Evolutionary conservation across 1,284 basidiomycete genomes (phyloP), one percentile per base, ranked within the genome.

Genomic region (Rhodotorula glutinis): DNA sequence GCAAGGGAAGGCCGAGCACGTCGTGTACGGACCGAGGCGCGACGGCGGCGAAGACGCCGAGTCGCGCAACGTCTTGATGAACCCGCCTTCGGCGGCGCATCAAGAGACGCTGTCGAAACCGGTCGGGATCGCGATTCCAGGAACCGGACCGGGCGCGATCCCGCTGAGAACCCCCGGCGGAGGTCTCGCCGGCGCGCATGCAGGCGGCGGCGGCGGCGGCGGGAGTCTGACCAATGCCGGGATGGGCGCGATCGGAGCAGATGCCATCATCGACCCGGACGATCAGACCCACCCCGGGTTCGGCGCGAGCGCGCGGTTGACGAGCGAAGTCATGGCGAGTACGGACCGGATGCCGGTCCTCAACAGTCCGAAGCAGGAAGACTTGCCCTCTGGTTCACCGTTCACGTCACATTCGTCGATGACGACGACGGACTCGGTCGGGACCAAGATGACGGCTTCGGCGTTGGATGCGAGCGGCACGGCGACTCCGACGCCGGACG

Each of bases 1-100:
- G 56, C 72, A 73, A 54, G 72, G 72, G 40, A 72, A 67, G 47
- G 72, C 70, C 2, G 72, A 73, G 49, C 72, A 73, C 21, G 72
- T 73, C 57, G 72, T 73, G 16, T 73, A 73, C 43, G 72, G 72
- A 21, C 72, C 72, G 21, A 46, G 69, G 23, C 38, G 67, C 52
- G n/a, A n/a, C n/a, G 25, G 25, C 25, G 41, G 25, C 54, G 27
- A 29, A 23, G 52, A 53, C 8, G 59, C 63, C 27, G 67, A 67
- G 40, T 29, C 40, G 54, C 54, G 25, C 27, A 21, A 16, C 54
- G 40, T 41, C 10, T 14, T 27, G 54, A 29, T 14, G 14, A 38
- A n/a, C 53, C 25, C 17, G 38, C 25, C n/a, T 27, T 56, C 46
- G 38, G 44, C 41, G 25, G 21, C 41, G 47, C 44, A 0, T 33